Base-by-base conservation (phyloP, 2,329 filamentous ascomycete genomes). In the Cadophora sp. region DNA sequence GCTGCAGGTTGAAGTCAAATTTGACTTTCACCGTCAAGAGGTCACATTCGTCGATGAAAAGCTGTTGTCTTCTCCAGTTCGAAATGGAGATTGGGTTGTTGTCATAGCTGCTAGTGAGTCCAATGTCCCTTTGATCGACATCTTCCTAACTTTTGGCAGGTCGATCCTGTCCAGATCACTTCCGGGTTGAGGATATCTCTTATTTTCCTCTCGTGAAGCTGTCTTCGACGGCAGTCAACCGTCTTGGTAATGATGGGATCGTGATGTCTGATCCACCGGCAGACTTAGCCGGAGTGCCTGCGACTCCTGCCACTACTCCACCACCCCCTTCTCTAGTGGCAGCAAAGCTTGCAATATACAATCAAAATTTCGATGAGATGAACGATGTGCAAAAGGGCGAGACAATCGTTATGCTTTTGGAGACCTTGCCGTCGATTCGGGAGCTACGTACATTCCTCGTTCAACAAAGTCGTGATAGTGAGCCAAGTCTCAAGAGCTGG, bases 371-470 rank as follows among this genome's bases (percentile, higher is more conserved):
- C 58, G 88, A 91, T 68, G 80, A 84, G 2, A 76, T 92, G 14
- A 34, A 74, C 0, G 73, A 81, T 0, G 1, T 40, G 0, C 73
- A 79, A 2, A 90, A 90, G 74, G 79, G 80, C 29, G 79, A 82
- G 3, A 79, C 80, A 0, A 84, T 89, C 14, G 81, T 87, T 64
- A 76, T 79, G 4, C 76, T 89, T 24, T 79, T 93, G 0, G 81
- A 87, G 14, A 83, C 85, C 0, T 80, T 93, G 2, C 92, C 92
- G 0, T 79, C 84, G 1, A 85, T 94, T 3, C 74, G 80, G 14
- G 81, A 87, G 0, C 89, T 94, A 83, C 81, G 80, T 72, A 58
- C 76, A 0, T 85, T 83, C 71, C 76, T 90, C 8, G 71, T 79
- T n/a, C 50, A 73, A 58, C 31, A 79, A 64, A 71, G 67, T 60